These are phyloP conservation scores for Triticum timopheevii DNA, from an alignment of 176 grass and related monocot genomes.

Conservation along the genomic window DNA sequence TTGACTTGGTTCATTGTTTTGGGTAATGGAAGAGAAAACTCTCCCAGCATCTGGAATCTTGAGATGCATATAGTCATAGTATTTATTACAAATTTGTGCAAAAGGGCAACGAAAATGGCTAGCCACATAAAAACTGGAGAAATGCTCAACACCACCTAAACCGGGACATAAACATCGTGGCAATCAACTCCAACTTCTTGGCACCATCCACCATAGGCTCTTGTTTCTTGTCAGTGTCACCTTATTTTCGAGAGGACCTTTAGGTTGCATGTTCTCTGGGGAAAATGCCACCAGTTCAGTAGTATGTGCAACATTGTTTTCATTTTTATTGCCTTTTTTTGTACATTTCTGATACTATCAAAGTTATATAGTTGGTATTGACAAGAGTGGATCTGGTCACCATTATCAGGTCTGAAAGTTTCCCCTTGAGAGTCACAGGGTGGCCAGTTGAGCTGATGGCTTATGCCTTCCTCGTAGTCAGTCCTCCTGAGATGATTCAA, in stretches of 20 bases:
- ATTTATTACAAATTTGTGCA: not conserved
- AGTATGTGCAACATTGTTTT: constrained; percentile 3
- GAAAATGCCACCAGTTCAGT: not conserved
- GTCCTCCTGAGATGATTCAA: constrained; percentile 70
- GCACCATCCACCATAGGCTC: not conserved
- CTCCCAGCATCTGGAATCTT: not conserved
- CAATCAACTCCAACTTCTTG: not conserved
- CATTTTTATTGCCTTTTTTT: constrained; percentile 5
- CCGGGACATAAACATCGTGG: not conserved
- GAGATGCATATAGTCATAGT: not conserved
- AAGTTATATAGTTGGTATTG: constrained; percentile 10
- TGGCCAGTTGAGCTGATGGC: constrained; percentile 98
- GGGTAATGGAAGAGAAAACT: not conserved
- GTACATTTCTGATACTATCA: constrained; percentile 9
- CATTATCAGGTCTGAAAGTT: constrained; percentile 68
- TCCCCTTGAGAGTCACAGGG: constrained; percentile 85
- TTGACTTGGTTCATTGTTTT: constrained; percentile 10
- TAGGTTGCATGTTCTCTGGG: not conserved
- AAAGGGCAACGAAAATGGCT: not conserved
- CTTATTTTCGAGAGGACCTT: constrained; percentile 1
- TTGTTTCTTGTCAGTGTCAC: not conserved
- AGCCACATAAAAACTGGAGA: not conserved
- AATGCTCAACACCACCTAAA: not conserved
- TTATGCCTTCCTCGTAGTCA: constrained; percentile 89
- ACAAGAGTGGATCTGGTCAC: constrained; percentile 35